Percentiles rank a stretch among this genome's conserved stretches.
Conservation (phyloP, 192 early-diverging fungal species). For the Coemansia javaensis region DNA sequence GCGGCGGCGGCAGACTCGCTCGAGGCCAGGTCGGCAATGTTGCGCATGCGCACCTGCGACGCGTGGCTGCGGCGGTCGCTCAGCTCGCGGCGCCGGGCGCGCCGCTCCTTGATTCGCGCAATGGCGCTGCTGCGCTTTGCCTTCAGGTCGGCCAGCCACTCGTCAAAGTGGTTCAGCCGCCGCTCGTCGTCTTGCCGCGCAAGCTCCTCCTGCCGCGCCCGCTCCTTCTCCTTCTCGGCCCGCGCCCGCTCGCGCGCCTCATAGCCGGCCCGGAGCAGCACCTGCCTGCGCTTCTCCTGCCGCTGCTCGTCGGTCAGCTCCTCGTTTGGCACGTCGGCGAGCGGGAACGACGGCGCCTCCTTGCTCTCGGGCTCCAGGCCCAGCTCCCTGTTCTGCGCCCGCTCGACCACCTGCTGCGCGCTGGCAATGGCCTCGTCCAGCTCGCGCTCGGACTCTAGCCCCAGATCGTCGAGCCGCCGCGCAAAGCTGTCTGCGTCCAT, state of each 20-base stretch:
- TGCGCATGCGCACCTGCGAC: constrained; percentile 79
- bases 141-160: constrained; percentile 70
- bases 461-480: constrained; percentile 54
- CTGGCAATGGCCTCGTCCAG: constrained; percentile 69
- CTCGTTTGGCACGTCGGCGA: constrained; percentile 75
- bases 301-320: constrained; percentile 70
- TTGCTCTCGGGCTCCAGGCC: constrained; percentile 78
- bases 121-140: constrained; percentile 58
- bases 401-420: constrained; percentile 60
- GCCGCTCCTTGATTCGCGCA: constrained; percentile 64
- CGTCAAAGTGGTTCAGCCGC: constrained; percentile 58
- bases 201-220: constrained; percentile 52
- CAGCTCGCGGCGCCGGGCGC: constrained; percentile 68
- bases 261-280: constrained; percentile 68
- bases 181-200: constrained; percentile 68
- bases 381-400: constrained; percentile 72
- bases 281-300: constrained; percentile 82
- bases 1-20: constrained; percentile 21
- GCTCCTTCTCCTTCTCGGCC: constrained; percentile 64
- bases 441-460: constrained; percentile 66
- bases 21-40: constrained; percentile 76
- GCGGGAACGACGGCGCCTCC: constrained; percentile 66
- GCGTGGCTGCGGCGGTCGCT: constrained; percentile 82
- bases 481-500: constrained; percentile 22
- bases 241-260: constrained; percentile 72